Base-by-base conservation (phyloP, 2,329 filamentous ascomycete species). In the Didymella pomorum region DNA sequence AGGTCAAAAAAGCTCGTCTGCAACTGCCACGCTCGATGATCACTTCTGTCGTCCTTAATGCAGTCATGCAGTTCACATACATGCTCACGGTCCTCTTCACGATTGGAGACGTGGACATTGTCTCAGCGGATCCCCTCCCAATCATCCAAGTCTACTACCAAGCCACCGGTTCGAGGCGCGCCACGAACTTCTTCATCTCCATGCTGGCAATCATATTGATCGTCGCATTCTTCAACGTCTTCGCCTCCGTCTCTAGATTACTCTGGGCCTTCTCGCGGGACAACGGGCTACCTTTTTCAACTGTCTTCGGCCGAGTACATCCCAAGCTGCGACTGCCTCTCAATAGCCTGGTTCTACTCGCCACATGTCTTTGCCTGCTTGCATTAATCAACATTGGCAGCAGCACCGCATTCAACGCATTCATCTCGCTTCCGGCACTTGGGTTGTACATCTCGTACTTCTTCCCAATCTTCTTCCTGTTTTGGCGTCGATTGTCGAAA, bases 361-460 rank as follows among this genome's bases (percentile, higher is more conserved):
- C 64, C 26, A 49, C 11, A 37, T 37, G 74, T 14, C 61, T 68
- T 6, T 82, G 80, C 0, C 56, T 59, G 23, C 61, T 74, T 9
- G 65, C 67, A 8, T 58, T 74, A 6, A 73, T 76, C 60, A 70
- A 72, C 50, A 70, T 74, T 43, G 71, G 63, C 44, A 70, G 66
- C 29, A 63, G 64, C 8, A 67, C 69, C 6, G 83, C 82, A 0
- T 71, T 73, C 60, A 73, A 71, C 45, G 69, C 68, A n/a, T n/a
- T n/a, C 5, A 59, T 73, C 21, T 71, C 75, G 25, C 75, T 73
- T 2, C 69, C 77, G 1, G 65, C 64, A 45, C 45, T 76, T 10
- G 74, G 67, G 4, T 53, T 76, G 11, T 71, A 74, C 48, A 50
- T 72, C 18, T 76, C 74, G 4, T 75, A 76, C 62, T 64, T 74